Evolutionary conservation across 2,329 filamentous ascomycete species (phyloP), one percentile per base, ranked within the genome.

Genomic region (Passalora sequoiae): DNA sequence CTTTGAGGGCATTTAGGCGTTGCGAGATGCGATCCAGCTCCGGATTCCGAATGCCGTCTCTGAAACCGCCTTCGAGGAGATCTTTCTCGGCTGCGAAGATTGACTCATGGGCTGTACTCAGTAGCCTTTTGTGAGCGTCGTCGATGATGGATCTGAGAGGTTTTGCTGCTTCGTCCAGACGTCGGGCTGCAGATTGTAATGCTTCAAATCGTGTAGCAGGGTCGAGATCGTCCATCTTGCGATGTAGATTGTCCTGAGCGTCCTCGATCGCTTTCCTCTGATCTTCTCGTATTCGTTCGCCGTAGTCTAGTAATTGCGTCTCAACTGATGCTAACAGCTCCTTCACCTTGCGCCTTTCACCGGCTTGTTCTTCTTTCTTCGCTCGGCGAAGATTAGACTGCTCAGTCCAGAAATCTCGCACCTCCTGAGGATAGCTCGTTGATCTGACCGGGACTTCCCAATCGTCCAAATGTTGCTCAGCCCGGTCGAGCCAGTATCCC

Each of bases 401-500:
- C 46, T 64, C 63, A 7, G 45, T 37, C 63, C 63, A 66, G 45
- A 65, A 66, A 13, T 66, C 63, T 42, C 50, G 51, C n/a, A 57
- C 60, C 49, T 67, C 64, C 16, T 56, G 55, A 4, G 58, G 59
- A 49, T 66, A 66, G 19, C 56, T 62, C 4, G 64, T 67, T 6
- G 62, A 60, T 43, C 60, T 61, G 6, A 63, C 47, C 6, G 64
- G 63, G 19, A 67, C 53, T 51, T 67, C 64, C 64, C 64, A 67
- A 29, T 66, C 63, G 12, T 64, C 61, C 27, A 62, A 41, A 54
- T 65, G 64, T 42, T 60, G 55, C 55, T 66, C 64, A 1, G 63
- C 63, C 3, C 61, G 49, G 9, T 61, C 58, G 4, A 67, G 49
- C 66, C 68, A 71, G 37, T 62, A 62, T 9, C 51, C 49, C 54